Base-by-base conservation (phyloP, 805 yeast genomes). In the Metschnikowia anglica region DNA sequence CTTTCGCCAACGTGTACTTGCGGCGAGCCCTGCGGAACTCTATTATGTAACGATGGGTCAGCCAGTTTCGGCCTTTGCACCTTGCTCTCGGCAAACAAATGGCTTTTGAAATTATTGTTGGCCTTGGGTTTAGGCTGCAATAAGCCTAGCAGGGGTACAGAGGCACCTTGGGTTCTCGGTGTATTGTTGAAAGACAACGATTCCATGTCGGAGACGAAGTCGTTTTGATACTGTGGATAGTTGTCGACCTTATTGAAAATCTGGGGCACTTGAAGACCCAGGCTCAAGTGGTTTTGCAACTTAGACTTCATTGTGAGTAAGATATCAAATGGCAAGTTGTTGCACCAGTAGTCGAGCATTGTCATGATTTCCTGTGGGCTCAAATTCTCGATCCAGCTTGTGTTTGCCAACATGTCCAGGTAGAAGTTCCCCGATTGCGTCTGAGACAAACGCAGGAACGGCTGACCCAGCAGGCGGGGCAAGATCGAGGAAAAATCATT, bases 341-440 rank as follows among this genome's bases (percentile, higher is more conserved):
- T 63, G 45, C 81, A 65, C 58, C 80, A 61, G 55, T 77, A 74
- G 52, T 79, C 84, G 46, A 79, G 68, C 60, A 78, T 74, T 37
- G 75, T 64, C 43, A 74, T 65, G 50, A 70, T 77, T 48, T 80
- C 83, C 34, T 69, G 70, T n/a, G 76, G 70, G 36, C 65, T 68
- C 58, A 80, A 65, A 35, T 19, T 46, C 43, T 53, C 57, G 28
- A 53, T 41, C 57, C 57, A 53, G 34, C 28, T 66, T 48, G 76
- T 68, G 49, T 76, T 65, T 47, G 70, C 71, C 41, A 71, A 65
- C 54, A 79, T 66, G 51, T 80, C 83, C 55, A 65, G 73, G 50
- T 49, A 47, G 34, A 53, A 53, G 16, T 43, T 43, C 37, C 47
- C 44, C 18, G 25, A 19, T 3, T 35, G 31, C 12, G 32, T 29